Evolutionary conservation across 2,329 filamentous ascomycete species (phyloP), one percentile per base, ranked within the genome.

Genomic region (Dactylellina leptospora): DNA sequence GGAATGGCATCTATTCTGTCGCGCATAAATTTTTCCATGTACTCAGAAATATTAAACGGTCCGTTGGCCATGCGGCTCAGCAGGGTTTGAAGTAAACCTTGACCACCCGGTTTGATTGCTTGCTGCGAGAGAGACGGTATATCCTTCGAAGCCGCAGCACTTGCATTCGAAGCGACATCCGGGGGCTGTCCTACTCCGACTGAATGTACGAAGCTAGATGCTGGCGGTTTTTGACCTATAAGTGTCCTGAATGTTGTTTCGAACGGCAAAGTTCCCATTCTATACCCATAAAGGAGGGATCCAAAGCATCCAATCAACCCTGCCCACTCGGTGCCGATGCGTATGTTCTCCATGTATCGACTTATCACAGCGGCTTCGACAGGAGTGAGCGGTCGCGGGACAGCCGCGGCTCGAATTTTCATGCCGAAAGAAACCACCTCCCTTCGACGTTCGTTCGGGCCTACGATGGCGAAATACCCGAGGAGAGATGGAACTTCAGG

Each of bases 331-430:
- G 45, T 20, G 5, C 53, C 68, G n/a, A 55, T 54, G 28, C 50
- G 53, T 11, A 72, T 50, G 27, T 64, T 64, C 38, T 53, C n/a
- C 27, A 30, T 58, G 47, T 72, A 72, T 4, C 68, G 59, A 9
- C 6, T 42, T 2, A 72, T 23, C 11, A 72, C 47, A 13, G 68
- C 68, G 2, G 40, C 38, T 59, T 72, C 68, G 20, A 63, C 59
- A 9, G 54, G 68, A 1, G 68, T 64, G 5, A 72, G 40, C 38
- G 51, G 53, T 47, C 68, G 45, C 13, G 36, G 36, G 20, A 54
- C 16, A 13, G 25, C 9, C 8, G 50, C n/a, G 28, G 36, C 44
- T 16, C 54, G 59, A 22, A 25, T 13, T 10, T 45, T 44, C 59
- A 72, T 64, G 16, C 53, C 59, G 9, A 36, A n/a, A 4, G 36